Percentiles rank a stretch among this genome's conserved stretches.
Evolutionary conservation across 2,329 filamentous ascomycete genomes (phyloP).

Genomic region (Polychaeton citri): DNA sequence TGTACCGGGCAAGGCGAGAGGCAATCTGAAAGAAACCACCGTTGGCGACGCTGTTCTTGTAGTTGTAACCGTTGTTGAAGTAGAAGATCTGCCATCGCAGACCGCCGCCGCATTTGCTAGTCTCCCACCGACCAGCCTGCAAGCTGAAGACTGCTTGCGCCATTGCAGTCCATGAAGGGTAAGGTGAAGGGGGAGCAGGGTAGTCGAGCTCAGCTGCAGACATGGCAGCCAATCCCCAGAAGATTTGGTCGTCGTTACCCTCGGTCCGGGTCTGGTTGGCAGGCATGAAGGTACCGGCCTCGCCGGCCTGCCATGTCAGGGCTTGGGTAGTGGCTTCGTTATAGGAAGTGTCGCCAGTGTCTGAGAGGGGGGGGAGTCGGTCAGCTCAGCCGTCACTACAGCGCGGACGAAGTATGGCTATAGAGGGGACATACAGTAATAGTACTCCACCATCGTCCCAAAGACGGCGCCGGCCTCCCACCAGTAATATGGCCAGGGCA

Average conservation of each 20-base stretch:
- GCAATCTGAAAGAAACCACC: constrained; percentile 73
- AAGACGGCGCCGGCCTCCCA: constrained; percentile 37
- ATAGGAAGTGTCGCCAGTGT: constrained; percentile 19
- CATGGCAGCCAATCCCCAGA: constrained; percentile 44
- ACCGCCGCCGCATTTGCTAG: constrained; percentile 19
- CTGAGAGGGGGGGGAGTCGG: too few relatives aligned
- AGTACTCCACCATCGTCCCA: constrained; percentile 57
- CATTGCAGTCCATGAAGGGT: constrained; percentile 30
- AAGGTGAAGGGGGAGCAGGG: constrained; percentile 24
- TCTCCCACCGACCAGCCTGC: constrained; percentile 22
- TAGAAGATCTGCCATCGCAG: constrained; percentile 23
- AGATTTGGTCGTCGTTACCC: constrained; percentile 42
- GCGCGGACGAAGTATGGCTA: too few relatives aligned
- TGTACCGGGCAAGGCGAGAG: constrained; percentile 33
- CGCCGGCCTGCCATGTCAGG: constrained; percentile 6
- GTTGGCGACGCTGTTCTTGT: constrained; percentile 62
- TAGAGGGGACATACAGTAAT: constrained; percentile 41
- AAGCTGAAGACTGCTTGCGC: constrained; percentile 26
- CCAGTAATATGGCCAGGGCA: constrained; percentile 39
- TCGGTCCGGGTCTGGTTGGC: constrained; percentile 20
- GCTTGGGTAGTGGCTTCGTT: constrained; percentile 6
- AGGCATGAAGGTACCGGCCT: constrained; percentile 17
- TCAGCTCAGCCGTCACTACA: too few relatives aligned
- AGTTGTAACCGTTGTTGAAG: constrained; percentile 34
- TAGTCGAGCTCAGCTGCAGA: constrained; percentile 40